phyloP scores from a whole-genome alignment of 2,329 filamentous ascomycete genomes.

The Ascochyta pisi region DNA sequence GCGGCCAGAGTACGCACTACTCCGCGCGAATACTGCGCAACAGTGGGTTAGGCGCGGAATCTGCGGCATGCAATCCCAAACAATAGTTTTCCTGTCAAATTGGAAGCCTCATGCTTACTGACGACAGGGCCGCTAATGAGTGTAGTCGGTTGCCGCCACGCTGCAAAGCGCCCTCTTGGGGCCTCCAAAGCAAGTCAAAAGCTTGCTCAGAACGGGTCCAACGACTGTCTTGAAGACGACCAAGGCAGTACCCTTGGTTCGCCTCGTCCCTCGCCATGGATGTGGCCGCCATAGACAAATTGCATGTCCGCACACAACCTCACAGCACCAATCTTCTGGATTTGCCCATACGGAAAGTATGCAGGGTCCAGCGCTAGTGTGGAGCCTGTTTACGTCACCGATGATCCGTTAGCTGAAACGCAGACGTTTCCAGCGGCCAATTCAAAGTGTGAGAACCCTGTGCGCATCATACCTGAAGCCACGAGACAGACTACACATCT shows the following conservation, averaged over 20 bases:
- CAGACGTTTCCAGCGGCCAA: conserved; percentile 25
- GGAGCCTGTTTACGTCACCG: conserved; percentile 29
- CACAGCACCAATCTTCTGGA: conserved; percentile 1
- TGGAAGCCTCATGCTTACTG: conserved; percentile 14
- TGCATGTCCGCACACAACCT: conserved; percentile 10
- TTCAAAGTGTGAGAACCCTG: conserved; percentile 6
- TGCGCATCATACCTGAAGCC: conserved; percentile 24
- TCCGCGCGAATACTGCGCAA: conserved; percentile 25
- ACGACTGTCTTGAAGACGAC: conserved; percentile 1
- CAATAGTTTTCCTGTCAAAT: conserved; percentile 8
- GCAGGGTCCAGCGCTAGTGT: conserved; percentile 23
- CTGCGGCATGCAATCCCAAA: conserved; percentile 24
- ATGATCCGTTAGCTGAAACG: conserved; percentile 25
- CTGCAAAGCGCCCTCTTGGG: conserved; percentile 16
- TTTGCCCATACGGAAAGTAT: conserved; percentile 18
- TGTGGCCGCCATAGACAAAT: not conserved
- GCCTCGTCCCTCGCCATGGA: not conserved
- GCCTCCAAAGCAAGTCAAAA: conserved; percentile 20
- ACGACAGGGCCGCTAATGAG: conserved; percentile 24
- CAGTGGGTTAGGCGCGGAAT: conserved; percentile 29
- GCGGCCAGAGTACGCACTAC: conserved; percentile 23
- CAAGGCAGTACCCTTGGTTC: conserved; percentile 20
- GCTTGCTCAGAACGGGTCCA: conserved; percentile 5
- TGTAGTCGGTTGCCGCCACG: conserved; percentile 20
- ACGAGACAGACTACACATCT: conserved; percentile 21